phyloP scores from a whole-genome alignment of 805 yeast species.

The Ogataea sp. region DNA sequence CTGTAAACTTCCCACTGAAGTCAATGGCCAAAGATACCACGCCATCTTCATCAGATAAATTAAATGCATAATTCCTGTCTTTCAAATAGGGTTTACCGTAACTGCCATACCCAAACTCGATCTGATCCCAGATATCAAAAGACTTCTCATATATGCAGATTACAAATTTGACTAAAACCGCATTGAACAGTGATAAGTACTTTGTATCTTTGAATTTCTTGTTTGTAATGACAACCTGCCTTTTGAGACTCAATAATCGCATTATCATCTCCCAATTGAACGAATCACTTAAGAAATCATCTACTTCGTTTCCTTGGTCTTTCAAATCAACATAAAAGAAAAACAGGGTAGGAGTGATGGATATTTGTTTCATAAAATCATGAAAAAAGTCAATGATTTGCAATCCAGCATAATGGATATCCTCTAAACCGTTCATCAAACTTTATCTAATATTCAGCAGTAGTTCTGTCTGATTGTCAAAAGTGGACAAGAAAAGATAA shows the following conservation, averaged over 20 bases:
- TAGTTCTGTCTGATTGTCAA: no score
- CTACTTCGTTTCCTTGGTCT: neutral
- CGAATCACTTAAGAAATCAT: conserved; percentile 16
- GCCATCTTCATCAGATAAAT: conserved; percentile 51
- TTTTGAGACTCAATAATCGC: conserved; percentile 34
- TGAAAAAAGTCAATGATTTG: neutral
- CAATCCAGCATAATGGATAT: no score
- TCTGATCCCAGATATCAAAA: conserved; percentile 5
- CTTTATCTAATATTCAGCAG: no score
- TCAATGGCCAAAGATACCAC: conserved; percentile 38
- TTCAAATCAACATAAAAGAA: conserved; percentile 6
- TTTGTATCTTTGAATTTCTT: conserved; percentile 29
- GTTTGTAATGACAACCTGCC: conserved; percentile 33
- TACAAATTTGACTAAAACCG: conserved; percentile 36
- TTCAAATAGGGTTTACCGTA: conserved; percentile 52
- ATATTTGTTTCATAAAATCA: no score
- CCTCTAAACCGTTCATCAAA: no score
- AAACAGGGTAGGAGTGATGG: no score
- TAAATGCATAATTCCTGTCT: conserved; percentile 33
- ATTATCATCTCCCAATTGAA: conserved; percentile 42
- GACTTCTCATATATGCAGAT: conserved; percentile 25
- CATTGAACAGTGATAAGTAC: conserved; percentile 32
- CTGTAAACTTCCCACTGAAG: conserved; percentile 11
- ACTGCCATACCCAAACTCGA: conserved; percentile 24
- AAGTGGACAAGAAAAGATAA: no score